phyloP scores from a whole-genome alignment of 1,284 basidiomycete genomes.

The Trichosporon sp. region DNA sequence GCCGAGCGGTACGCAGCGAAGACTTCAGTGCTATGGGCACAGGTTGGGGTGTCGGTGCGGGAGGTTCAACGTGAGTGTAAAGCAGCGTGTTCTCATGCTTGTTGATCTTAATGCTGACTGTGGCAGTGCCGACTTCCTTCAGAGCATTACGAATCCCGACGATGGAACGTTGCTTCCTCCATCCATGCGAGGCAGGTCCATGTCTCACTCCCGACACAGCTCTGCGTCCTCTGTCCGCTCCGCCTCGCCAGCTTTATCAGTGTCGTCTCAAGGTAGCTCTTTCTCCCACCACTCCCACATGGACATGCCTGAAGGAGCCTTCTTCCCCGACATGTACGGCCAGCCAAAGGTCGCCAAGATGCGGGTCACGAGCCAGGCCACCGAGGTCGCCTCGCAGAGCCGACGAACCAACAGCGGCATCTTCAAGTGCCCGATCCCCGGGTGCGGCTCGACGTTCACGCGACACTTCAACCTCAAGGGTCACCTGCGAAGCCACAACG shows the following conservation, averaged over 20 bases:
- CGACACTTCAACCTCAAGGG: constrained; percentile 61
- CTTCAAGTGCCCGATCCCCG: constrained; percentile 80
- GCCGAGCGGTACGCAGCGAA: constrained; percentile 42
- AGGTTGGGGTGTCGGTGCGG: constrained; percentile 43
- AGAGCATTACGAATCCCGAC: constrained; percentile 41
- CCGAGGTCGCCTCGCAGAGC: constrained; percentile 83
- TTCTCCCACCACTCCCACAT: constrained; percentile 37
- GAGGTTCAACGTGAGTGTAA: constrained; percentile 44
- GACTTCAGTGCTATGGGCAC: constrained; percentile 40
- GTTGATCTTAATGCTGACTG: constrained; percentile 13
- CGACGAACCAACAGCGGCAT: constrained; percentile 82
- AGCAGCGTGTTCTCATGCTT: neutral
- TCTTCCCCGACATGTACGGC: neutral
- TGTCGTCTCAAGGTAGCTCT: constrained; percentile 43
- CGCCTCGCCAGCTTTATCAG: constrained; percentile 41
- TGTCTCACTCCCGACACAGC: constrained; percentile 40
- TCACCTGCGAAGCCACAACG: constrained; percentile 92
- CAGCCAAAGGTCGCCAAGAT: constrained; percentile 68
- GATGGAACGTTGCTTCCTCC: constrained; percentile 46
- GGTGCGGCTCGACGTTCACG: constrained; percentile 93
- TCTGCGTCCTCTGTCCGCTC: constrained; percentile 42
- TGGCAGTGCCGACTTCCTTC: constrained; percentile 41
- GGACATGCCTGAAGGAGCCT: constrained; percentile 38
- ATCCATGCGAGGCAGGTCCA: constrained; percentile 28
- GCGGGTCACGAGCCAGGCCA: constrained; percentile 87